phyloP scores from a whole-genome alignment of 2,329 filamentous ascomycete genomes.

The Fonsecaea monophora region DNA sequence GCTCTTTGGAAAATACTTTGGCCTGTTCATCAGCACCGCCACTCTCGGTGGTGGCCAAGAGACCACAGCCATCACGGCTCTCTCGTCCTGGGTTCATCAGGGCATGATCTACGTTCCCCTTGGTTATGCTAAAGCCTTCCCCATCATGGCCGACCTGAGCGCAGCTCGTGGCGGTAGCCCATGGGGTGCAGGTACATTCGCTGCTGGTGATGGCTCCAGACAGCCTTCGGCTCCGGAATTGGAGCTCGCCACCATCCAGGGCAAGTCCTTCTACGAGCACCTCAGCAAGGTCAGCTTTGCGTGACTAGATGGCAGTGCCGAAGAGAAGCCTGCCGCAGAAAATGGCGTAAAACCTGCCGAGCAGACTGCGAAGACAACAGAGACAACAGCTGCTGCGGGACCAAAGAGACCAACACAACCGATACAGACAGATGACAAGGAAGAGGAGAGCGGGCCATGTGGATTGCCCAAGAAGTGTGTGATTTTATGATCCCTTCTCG shows the following conservation, averaged over 20 bases:
- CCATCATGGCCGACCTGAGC: constrained; percentile 69
- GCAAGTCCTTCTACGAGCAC: constrained; percentile 80
- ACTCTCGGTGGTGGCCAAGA: constrained; percentile 91
- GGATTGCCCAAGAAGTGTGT: constrained; percentile 77
- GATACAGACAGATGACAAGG: constrained; percentile 52
- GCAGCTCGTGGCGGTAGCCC: constrained; percentile 87
- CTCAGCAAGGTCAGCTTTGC: constrained; percentile 73
- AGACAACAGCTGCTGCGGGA: constrained; percentile 39
- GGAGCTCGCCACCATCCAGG: constrained; percentile 79
- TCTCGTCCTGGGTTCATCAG: constrained; percentile 90
- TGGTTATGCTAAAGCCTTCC: constrained; percentile 84
- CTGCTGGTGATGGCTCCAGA: constrained; percentile 78
- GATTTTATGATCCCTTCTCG: constrained; percentile 60
- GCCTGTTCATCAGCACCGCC: constrained; percentile 88
- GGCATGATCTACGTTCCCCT: constrained; percentile 96
- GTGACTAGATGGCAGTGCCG: constrained; percentile 75
- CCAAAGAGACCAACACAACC: constrained; percentile 39
- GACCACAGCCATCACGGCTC: constrained; percentile 76
- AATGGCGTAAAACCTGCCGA: constrained; percentile 40
- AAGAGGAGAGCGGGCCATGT: constrained; percentile 70
- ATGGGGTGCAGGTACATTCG: constrained; percentile 94
- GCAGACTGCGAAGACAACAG: constrained; percentile 37
- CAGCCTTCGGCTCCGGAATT: constrained; percentile 79
- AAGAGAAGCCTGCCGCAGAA: constrained; percentile 41
- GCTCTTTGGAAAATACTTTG: constrained; percentile 87